Base-by-base conservation (phyloP, 2,329 filamentous ascomycete genomes). In the Penicillium expansum region DNA sequence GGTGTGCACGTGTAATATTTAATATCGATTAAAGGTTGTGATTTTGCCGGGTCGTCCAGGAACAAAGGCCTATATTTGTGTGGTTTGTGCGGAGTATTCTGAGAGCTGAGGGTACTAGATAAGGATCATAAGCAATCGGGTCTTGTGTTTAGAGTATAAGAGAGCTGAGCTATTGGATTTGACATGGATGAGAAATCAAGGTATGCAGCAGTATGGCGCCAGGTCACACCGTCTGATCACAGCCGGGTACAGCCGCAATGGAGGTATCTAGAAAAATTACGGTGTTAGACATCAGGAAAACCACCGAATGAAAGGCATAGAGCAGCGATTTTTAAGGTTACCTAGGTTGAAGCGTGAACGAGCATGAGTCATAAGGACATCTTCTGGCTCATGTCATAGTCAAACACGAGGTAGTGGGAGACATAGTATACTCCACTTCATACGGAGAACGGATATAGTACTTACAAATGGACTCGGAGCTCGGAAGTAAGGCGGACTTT, bases 331-430 rank as follows among this genome's bases (percentile, higher is more conserved):
- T 42, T 8, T 30, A 38, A 35, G 27, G 27, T 29, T 29, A 8
- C 4, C 27, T 29, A 45, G 41, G 30, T 22, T 48, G 10, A 13
- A n/a, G n/a, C 10, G 38, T 55, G 30, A 43, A 35, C 18, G 52
- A 42, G 20, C 13, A 51, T 53, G 55, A 54, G 56, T 63, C 62
- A 63, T 57, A 62, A 54, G 52, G 53, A 57, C 38, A 57, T 41
- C 29, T 42, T 24, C 14, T 2, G 2, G 18, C 27, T n/a, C n/a
- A 5, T 14, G n/a, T 18, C 10, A 10, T 13, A 4, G 27, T n/a
- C 11, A 29, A 53, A 57, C 27, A 58, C 58, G 56, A 61, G 48
- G 43, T 29, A 52, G 52, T 43, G 48, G 44, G 32, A 48, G 37
- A 55, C 37, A 24, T 24, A 3, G 32, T 39, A 24, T 11, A 18